These are phyloP conservation scores for Waltiozyma sp. DNA, from an alignment of 1,139 yeast species.

Conservation along the genomic window DNA sequence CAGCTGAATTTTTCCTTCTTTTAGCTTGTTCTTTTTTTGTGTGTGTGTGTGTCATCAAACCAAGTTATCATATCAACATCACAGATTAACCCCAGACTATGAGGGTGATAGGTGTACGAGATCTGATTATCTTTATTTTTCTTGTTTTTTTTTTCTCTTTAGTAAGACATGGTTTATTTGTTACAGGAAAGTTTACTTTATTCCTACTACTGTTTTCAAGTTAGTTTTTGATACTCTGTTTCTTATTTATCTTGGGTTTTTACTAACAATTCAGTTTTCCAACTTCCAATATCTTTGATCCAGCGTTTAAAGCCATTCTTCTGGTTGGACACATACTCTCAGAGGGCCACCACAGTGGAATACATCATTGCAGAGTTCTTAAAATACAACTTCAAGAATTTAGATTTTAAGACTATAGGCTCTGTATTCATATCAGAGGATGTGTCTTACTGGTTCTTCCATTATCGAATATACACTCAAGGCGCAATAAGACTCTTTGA, in stretches of 20 bases:
- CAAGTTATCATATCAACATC: too few relatives aligned
- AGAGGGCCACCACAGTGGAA: slow-evolving; percentile 17
- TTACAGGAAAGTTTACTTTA: neutral
- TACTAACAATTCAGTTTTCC: neutral
- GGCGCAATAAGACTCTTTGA: slow-evolving; percentile 21
- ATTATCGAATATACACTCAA: slow-evolving; percentile 16
- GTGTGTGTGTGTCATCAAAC: too few relatives aligned
- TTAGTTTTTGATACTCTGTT: neutral
- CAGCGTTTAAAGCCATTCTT: slow-evolving; percentile 1
- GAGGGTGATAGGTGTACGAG: neutral
- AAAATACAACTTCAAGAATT: slow-evolving; percentile 13
- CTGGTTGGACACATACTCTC: slow-evolving; percentile 16
- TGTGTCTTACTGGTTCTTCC: slow-evolving; percentile 13
- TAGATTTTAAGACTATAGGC: slow-evolving; percentile 11
- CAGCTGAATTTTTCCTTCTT: too few relatives aligned
- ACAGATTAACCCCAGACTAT: too few relatives aligned
- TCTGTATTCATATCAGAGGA: slow-evolving; percentile 13
- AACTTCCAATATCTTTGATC: neutral
- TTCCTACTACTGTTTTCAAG: neutral
- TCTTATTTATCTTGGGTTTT: neutral
- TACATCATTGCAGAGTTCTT: slow-evolving; percentile 14
- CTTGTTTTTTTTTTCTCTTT: neutral
- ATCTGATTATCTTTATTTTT: neutral
- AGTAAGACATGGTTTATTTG: neutral
- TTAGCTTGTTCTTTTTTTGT: too few relatives aligned